These are phyloP conservation scores for Aschersonia sp. DNA, from an alignment of 2,329 filamentous ascomycete species.

Conservation along the genomic window DNA sequence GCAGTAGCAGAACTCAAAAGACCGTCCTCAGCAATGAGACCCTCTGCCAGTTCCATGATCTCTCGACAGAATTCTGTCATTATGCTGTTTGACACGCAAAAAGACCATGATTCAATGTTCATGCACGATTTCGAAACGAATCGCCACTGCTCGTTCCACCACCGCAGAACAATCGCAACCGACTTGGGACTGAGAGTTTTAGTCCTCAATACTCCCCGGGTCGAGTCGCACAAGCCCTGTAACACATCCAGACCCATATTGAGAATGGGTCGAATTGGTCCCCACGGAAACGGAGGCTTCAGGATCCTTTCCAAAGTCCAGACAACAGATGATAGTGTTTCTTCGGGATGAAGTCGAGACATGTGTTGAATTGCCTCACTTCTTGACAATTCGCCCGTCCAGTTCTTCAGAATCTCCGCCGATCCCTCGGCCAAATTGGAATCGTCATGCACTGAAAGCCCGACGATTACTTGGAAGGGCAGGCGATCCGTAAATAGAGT, in stretches of 20 bases:
- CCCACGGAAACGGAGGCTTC: conserved; percentile 31
- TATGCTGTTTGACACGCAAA: conserved; percentile 54
- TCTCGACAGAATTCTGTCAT: conserved; percentile 94
- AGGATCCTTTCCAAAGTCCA: conserved; percentile 21
- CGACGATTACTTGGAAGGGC: conserved; percentile 61
- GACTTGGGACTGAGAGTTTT: conserved; percentile 45
- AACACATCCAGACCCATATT: conserved; percentile 44
- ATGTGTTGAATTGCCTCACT: conserved; percentile 22
- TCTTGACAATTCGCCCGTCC: conserved; percentile 51
- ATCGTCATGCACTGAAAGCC: conserved; percentile 69
- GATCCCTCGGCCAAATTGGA: conserved; percentile 66
- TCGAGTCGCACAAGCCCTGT: conserved; percentile 39
- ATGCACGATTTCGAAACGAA: conserved; percentile 69
- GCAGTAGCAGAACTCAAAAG: conserved; percentile 57
- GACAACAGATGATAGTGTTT: conserved; percentile 28
- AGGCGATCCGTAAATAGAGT: conserved; percentile 53
- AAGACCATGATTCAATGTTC: conserved; percentile 73
- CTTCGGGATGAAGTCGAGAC: conserved; percentile 23
- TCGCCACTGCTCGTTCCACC: conserved; percentile 80
- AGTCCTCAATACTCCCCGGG: conserved; percentile 39
- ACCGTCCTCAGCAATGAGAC: conserved; percentile 70
- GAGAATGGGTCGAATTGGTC: conserved; percentile 40
- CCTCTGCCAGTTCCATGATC: conserved; percentile 85
- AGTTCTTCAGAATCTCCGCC: conserved; percentile 68
- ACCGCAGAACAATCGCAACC: conserved; percentile 50